Evolutionary conservation across 2,329 filamentous ascomycete species (phyloP), one percentile per base, ranked within the genome.

Genomic region (Stachybotrys echinatus): DNA sequence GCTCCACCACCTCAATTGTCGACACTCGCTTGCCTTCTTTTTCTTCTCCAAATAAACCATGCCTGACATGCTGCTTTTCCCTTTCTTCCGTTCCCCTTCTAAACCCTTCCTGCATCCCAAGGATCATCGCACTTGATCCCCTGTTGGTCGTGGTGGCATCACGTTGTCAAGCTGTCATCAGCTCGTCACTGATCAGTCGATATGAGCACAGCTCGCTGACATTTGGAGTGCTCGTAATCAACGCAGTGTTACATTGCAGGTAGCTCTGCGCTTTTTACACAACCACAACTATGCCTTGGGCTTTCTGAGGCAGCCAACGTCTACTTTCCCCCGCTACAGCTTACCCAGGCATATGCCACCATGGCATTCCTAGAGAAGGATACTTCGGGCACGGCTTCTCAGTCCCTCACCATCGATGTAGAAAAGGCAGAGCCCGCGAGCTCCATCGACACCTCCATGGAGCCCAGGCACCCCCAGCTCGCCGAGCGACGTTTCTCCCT

Each of bases 401-500:
- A 34, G 27, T 34, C 27, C 27, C 23, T 39, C 45, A 8, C 42
- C 7, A 37, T 56, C 22, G 61, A 68, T 17, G 45, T 60, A 23
- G 66, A 70, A 43, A 69, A 65, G 42, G 48, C 62, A 39, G 67
- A 66, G 18, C 59, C 55, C 21, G 54, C 58, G 14, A 68, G 63
- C 52, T 70, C 66, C 4, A 52, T 62, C n/a, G 65, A 65, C 27
- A 64, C 59, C 1, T 60, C 60, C 1, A 53, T 62, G 46, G 62
- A 65, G 43, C 55, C 53, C 6, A 47, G 10, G 37, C 55, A 40
- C 23, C 44, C 45, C 3, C 27, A 34, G 27, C 52, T 51, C 7
- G 56, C 55, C 3, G 49, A 51, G 1, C 54, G 47, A 2, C 59
- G 62, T 4, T 52, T 66, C 38, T 65, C 66, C 2, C 49, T 68